phyloP scores from a whole-genome alignment of 306 rosid species.

The Gynostemma pentaphyllum region DNA sequence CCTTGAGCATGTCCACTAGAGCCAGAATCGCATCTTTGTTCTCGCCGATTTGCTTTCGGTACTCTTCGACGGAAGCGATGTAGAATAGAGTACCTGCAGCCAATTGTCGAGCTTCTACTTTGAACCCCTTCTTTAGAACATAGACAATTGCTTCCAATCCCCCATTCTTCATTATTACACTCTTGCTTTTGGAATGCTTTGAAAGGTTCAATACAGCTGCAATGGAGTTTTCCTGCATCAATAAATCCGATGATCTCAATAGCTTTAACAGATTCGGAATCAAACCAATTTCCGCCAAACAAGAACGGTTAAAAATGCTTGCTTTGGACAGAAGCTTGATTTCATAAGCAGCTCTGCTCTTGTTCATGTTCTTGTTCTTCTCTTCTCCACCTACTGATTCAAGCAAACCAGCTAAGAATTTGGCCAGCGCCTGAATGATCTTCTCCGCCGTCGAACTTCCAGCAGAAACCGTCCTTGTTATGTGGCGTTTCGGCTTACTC shows the following conservation, averaged over 20 bases:
- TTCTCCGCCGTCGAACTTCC: constrained; percentile 42
- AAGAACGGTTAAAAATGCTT: constrained; percentile 56
- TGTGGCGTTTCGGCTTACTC: constrained; percentile 26
- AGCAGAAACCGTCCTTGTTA: constrained; percentile 12
- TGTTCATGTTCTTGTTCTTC: too few relatives aligned
- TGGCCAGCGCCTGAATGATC: constrained; percentile 35
- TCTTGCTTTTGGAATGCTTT: constrained; percentile 39
- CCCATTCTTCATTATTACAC: constrained; percentile 29
- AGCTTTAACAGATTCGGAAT: constrained; percentile 38
- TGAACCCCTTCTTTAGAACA: constrained; percentile 41
- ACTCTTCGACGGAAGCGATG: constrained; percentile 49
- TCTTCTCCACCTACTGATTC: constrained; percentile 22
- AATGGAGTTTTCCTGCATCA: constrained; percentile 52
- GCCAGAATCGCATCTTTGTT: constrained; percentile 44
- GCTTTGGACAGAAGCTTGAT: constrained; percentile 56
- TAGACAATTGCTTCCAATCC: constrained; percentile 42
- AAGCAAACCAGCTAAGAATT: constrained; percentile 23
- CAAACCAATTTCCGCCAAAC: constrained; percentile 55
- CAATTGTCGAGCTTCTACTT: constrained; percentile 38
- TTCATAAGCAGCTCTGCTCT: constrained; percentile 50
- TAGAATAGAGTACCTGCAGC: constrained; percentile 66
- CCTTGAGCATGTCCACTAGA: constrained; percentile 33
- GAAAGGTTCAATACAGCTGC: constrained; percentile 72
- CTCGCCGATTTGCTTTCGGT: constrained; percentile 39
- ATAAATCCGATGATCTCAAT: constrained; percentile 21